phyloP scores from a whole-genome alignment of 371 early-diverging fungal species.

The Mortierella sp. region DNA sequence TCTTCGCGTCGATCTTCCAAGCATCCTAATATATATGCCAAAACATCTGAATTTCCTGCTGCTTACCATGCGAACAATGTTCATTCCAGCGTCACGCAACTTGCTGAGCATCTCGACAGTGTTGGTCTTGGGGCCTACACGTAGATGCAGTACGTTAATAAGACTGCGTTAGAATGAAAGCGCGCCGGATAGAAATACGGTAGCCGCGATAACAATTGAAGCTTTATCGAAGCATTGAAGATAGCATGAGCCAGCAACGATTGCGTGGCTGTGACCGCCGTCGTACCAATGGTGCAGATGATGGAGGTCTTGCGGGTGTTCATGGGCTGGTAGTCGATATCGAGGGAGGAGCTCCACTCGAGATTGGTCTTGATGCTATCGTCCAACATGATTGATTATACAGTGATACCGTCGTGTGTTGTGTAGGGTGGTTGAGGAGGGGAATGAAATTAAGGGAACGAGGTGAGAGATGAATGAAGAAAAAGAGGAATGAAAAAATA shows the following conservation, averaged over 20 bases:
- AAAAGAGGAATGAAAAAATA: conserved; percentile 1
- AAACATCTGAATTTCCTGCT: background rate
- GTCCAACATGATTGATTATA: conserved; percentile 12
- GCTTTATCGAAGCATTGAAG: too few species aligned
- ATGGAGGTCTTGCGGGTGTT: conserved; percentile 82
- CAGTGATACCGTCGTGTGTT: background rate
- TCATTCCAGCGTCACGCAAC: conserved; percentile 93
- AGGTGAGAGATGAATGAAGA: background rate
- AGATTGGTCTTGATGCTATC: conserved; percentile 55
- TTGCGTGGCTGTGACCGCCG: too few species aligned
- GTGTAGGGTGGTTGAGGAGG: background rate
- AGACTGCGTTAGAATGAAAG: too few species aligned
- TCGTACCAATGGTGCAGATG: conserved; percentile 83
- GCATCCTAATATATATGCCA: too few species aligned
- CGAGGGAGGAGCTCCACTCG: conserved; percentile 77
- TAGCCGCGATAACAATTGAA: too few species aligned
- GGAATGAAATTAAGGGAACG: background rate
- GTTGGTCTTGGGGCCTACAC: conserved; percentile 81
- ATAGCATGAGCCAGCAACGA: too few species aligned
- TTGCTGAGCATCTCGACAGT: conserved; percentile 84
- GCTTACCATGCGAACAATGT: conserved; percentile 87
- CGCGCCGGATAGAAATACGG: too few species aligned
- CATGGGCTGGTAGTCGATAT: conserved; percentile 67
- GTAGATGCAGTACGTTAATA: too few species aligned
- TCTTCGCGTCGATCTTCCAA: too few species aligned